Evolutionary conservation across 2,329 filamentous ascomycete species (phyloP), one percentile per base, ranked within the genome.

Genomic region (Fusarium pilosicola): DNA sequence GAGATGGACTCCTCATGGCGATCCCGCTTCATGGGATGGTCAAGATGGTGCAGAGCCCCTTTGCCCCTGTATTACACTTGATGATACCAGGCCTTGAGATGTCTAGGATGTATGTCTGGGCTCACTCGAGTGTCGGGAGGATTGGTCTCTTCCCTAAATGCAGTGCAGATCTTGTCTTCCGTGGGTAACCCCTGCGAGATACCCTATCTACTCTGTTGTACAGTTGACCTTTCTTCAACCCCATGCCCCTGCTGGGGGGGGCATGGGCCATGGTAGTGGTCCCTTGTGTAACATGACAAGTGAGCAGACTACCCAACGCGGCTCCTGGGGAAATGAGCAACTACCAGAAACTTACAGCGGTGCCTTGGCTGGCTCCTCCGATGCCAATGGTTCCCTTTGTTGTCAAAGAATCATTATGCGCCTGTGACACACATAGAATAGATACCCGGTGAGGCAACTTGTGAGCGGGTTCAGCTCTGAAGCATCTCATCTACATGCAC

Each of bases 271-370:
- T 52, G 36, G 26, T n/a, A 46, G 39, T 48, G n/a, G 44, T 51
- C 41, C 36, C 17, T 60, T 49, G 67, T 72, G 39, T 55, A 46
- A 71, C 71, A 48, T 56, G 54, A 74, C 46, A 66, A 32, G 46
- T 74, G 55, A 63, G 38, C 39, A 32, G 49, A 17, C 34, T 56
- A 20, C 61, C 52, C n/a, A 36, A 34, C n/a, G 22, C 41, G 30
- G 38, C 54, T 36, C 32, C 26, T 44, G 45, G 39, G 57, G 57
- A 65, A 54, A 65, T 54, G 36, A 61, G 44, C 36, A 61, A 64
- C 55, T 44, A 39, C 30, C 24, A 59, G 44, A 32, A 26, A 39
- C 26, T 54, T 45, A 24, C 34, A 30, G 24, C 7, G 30, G 24
- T 22, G 13, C 13, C 28, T 41, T 55, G n/a, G 18, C 48, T 38